Conservation (phyloP, 176 grass and related monocot species). For the Oryza nivara region DNA sequence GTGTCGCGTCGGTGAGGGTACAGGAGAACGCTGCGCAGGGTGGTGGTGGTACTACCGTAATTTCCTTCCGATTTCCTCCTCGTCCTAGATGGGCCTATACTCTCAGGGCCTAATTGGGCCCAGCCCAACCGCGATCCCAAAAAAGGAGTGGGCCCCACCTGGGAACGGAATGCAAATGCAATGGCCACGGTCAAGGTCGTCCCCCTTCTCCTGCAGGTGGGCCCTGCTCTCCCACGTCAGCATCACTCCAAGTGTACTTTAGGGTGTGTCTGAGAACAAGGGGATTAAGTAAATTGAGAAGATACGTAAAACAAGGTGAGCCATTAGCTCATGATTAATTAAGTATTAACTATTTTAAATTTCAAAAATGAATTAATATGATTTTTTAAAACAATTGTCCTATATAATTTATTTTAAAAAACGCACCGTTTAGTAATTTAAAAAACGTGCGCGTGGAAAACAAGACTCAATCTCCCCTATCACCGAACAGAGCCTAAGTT, state of each 20-base stretch:
- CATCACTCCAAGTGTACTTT: slow-evolving; percentile 12
- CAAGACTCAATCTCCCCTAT: too few relatives aligned
- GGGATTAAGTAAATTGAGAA: too few relatives aligned
- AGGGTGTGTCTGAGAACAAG: too few relatives aligned
- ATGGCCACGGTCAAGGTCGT: slow-evolving; percentile 9
- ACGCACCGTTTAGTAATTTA: too few relatives aligned
- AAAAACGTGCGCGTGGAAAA: too few relatives aligned
- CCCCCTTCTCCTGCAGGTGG: background rate
- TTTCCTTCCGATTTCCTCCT: background rate
- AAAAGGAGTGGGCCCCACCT: background rate
- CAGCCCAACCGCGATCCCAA: background rate
- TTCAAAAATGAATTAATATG: too few relatives aligned
- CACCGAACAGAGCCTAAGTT: too few relatives aligned
- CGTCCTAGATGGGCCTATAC: background rate
- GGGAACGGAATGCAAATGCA: background rate
- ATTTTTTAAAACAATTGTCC: too few relatives aligned
- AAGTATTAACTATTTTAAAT: too few relatives aligned
- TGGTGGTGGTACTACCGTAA: background rate
- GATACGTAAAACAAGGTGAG: too few relatives aligned
- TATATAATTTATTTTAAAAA: too few relatives aligned
- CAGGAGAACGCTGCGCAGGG: background rate
- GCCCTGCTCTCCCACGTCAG: slow-evolving; percentile 21
- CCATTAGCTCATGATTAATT: too few relatives aligned
- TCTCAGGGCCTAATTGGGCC: background rate
- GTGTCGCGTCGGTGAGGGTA: background rate